Evolutionary conservation across 441 rosid genomes (phyloP), one percentile per base, ranked within the genome.

Genomic region (Eruca vesicaria): DNA sequence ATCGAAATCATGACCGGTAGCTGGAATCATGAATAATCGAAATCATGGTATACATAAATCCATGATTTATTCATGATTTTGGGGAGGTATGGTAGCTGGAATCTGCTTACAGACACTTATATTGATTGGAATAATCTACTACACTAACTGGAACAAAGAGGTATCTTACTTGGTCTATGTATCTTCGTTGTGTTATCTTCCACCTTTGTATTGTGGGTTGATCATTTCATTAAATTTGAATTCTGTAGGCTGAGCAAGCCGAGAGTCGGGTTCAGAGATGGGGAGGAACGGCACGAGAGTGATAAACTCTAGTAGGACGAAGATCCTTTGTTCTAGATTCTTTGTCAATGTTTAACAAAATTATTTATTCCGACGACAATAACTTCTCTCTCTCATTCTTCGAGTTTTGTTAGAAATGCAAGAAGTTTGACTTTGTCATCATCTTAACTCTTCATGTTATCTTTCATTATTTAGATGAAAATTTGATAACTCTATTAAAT

Each of bases 31-130:
- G n/a, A n/a, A n/a, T n/a, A n/a, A n/a, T n/a, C n/a, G n/a, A n/a
- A n/a, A n/a, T n/a, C n/a, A n/a, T n/a, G n/a, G n/a, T n/a, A n/a
- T n/a, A n/a, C n/a, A n/a, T n/a, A n/a, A n/a, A n/a, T n/a, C n/a
- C n/a, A n/a, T n/a, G n/a, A n/a, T n/a, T n/a, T n/a, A n/a, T n/a
- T n/a, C n/a, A n/a, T n/a, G n/a, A n/a, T n/a, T n/a, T n/a, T 94
- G 98, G 97, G 88, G 93, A 14, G 98, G 98, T 23, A 92, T 91
- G 97, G 85, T 89, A 19, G 96, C 89, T 28, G 97, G 97, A 48
- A 85, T 89, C 45, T 72, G 74, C 45, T 81, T 94, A 73, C 98
- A 94, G 69, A 94, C 96, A 61, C n/a, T 87, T 67, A 85, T 88
- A 67, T 76, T 89, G 80, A 75, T 89, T 41, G 78, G 86, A 31